These are phyloP conservation scores for Colletotrichum kahawae DNA, from an alignment of 2,329 filamentous ascomycete genomes.

Conservation along the genomic window DNA sequence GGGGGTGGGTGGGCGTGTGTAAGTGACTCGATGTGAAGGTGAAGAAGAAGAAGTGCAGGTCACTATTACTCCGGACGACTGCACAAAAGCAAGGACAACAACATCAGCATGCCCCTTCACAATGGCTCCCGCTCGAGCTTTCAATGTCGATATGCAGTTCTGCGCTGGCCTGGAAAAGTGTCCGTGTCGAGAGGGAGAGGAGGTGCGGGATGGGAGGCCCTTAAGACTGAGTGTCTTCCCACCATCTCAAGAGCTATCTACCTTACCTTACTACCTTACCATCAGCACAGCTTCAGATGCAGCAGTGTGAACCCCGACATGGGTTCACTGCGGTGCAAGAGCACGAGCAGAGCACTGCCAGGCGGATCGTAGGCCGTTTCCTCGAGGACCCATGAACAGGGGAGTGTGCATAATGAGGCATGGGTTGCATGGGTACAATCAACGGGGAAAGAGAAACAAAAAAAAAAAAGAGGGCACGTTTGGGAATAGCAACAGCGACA, in stretches of 20 bases:
- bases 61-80: constrained; percentile 2
- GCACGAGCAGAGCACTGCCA: neutral
- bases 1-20: neutral
- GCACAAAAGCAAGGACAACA: neutral
- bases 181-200: neutral
- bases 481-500: neutral
- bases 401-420: constrained; percentile 9
- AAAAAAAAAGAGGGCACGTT: neutral
- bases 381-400: neutral
- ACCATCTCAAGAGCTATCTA: neutral
- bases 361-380: neutral
- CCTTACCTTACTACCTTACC: neutral
- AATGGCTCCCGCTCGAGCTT: neutral
- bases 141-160: neutral
- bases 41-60: neutral
- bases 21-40: neutral
- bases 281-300: neutral
- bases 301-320: neutral
- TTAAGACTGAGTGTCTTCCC: neutral
- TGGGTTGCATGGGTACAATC: neutral
- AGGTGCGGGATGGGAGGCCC: neutral
- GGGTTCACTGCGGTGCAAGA: neutral
- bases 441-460: neutral
- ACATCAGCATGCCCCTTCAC: neutral
- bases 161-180: neutral